Base-by-base conservation (phyloP, 768 basidiomycete genomes). In the Trametes villosa region DNA sequence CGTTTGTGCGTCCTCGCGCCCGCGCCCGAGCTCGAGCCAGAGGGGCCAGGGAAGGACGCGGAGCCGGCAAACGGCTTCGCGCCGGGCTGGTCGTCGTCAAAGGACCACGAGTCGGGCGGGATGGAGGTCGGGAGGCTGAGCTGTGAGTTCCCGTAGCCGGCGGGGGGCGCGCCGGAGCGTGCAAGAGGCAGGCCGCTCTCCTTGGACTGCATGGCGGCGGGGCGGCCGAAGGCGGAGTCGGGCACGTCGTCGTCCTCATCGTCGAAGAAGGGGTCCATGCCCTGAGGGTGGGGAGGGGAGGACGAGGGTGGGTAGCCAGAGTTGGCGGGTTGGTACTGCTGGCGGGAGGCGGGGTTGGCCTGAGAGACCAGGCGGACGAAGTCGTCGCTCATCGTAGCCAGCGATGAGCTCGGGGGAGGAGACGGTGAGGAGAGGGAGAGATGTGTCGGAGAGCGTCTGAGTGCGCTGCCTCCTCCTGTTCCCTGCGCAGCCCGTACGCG, bases 221-320 rank as follows among this genome's bases (percentile, higher is more conserved):
- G 75, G 38, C 70, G 68, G 50, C 83, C 83, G 73, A 89, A 89
- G n/a, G 84, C 84, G 20, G 86, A 86, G 73, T 89, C 87, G 17
- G 86, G 84, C 30, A 78, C 67, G 60, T 87, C 85, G 59, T 72
- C 72, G 73, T 92, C 90, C 71, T 93, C 92, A 72, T 91, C 89
- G 73, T 91, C 89, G 74, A 94, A 94, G 73, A 94, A 94, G n/a
- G 90, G 91, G 74, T 94, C 92, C 75, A 94, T n/a, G n/a, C n/a
- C n/a, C n/a, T n/a, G 78, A 48, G 65, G 65, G 29, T 65, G 60
- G 9, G 57, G 63, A 26, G 56, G 62, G 15, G 64, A 64, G 22
- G 76, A 74, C 45, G 83, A 78, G 29, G 88, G 87, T 17, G 88
- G 87, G 71, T 89, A 88, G 52, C 82, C 81, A 68, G 77, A 76